Evolutionary conservation across 176 grass and related monocot genomes (phyloP).

Genomic region (Oryza meyeriana): DNA sequence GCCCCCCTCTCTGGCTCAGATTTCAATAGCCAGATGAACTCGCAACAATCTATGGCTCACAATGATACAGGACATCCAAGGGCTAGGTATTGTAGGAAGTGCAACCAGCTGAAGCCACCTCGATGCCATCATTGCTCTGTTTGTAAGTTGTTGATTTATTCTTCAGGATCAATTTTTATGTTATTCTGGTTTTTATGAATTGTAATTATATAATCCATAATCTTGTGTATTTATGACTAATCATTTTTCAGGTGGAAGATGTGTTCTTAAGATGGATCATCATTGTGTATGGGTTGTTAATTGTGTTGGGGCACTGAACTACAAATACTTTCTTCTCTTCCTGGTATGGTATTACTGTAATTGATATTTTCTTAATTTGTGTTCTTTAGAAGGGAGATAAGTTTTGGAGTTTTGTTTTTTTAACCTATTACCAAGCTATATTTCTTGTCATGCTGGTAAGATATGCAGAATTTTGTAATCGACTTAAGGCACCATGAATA

Average conservation of each 20-base stretch:
- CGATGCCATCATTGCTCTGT: slow-evolving; percentile 99
- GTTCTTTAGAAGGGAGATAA: slow-evolving; percentile 4
- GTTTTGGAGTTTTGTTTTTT: not conserved
- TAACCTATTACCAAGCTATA: not conserved
- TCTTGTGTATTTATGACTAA: not conserved
- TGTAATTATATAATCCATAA: not conserved
- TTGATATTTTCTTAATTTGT: not conserved
- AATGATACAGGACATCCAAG: slow-evolving; percentile 40
- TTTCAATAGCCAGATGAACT: slow-evolving; percentile 54
- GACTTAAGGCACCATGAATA: not conserved
- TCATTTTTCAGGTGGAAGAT: slow-evolving; percentile 80
- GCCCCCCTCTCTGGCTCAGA: slow-evolving; percentile 55
- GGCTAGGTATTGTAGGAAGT: slow-evolving; percentile 88
- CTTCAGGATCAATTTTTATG: not conserved
- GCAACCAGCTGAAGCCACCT: slow-evolving; percentile 88
- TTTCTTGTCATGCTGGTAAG: not conserved
- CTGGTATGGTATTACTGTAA: slow-evolving; percentile 53
- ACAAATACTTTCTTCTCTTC: slow-evolving; percentile 97
- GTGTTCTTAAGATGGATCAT: slow-evolving; percentile 96
- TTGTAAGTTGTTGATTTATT: slow-evolving; percentile 51
- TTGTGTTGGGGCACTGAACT: slow-evolving; percentile 92
- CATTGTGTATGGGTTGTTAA: slow-evolving; percentile 99
- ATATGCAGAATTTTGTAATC: not conserved
- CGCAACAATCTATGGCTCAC: slow-evolving; percentile 47
- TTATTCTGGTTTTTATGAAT: not conserved